phyloP scores from a whole-genome alignment of 345 rosid genomes.

The Brassica incana region DNA sequence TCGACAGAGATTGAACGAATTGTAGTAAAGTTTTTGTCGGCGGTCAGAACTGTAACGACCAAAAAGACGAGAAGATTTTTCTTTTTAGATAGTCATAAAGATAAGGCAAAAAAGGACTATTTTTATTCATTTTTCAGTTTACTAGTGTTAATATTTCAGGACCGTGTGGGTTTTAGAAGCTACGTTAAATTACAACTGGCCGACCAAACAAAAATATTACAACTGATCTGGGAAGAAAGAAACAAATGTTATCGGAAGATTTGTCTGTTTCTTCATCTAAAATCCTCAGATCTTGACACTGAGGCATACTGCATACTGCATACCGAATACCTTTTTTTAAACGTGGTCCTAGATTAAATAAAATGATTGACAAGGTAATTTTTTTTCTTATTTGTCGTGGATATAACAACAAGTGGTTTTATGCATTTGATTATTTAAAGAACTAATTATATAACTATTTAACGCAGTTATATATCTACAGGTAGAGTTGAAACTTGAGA shows the following conservation, averaged over 20 bases:
- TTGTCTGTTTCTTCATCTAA: conserved; percentile 11
- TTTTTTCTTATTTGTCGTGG: background rate
- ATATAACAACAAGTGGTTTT: background rate
- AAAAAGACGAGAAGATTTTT: conserved; percentile 20
- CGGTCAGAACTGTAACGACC: conserved; percentile 7
- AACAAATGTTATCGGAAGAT: background rate
- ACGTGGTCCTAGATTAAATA: background rate
- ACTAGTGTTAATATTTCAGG: background rate
- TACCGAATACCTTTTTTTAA: too few species aligned
- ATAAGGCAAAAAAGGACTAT: background rate
- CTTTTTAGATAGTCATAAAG: background rate
- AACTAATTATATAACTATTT: background rate
- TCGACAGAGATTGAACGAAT: conserved; percentile 20
- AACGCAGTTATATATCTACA: too few species aligned
- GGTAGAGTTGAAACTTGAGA: background rate
- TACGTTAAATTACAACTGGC: conserved; percentile 11
- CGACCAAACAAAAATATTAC: background rate
- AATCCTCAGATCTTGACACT: conserved; percentile 18
- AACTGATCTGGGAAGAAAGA: background rate
- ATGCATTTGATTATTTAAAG: background rate
- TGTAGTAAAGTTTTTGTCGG: conserved; percentile 22
- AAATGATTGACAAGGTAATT: conserved; percentile 15
- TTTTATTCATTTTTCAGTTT: background rate
- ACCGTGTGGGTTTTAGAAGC: conserved; percentile 10
- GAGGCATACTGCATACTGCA: background rate